Evolutionary conservation across 2,329 filamentous ascomycete genomes (phyloP).

Genomic region (Colletotrichum destructivum): DNA sequence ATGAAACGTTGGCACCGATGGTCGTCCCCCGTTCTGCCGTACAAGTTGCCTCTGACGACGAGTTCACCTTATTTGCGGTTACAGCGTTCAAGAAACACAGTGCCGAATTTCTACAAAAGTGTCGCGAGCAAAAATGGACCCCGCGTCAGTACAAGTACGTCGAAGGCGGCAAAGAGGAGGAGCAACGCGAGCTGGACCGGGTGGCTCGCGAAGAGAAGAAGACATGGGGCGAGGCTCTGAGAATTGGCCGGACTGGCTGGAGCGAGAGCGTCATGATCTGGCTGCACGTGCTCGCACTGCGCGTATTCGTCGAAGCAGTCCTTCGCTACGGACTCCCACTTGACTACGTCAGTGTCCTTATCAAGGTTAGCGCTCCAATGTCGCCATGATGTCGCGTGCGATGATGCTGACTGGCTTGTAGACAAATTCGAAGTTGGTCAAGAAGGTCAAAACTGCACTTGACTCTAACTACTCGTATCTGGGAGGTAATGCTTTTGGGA

Average conservation of each 20-base stretch:
- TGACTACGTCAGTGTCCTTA: conserved; percentile 87
- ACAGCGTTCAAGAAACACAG: conserved; percentile 95
- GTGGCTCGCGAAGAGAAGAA: conserved; percentile 89
- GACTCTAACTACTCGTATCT: conserved; percentile 92
- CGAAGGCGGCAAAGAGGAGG: conserved; percentile 90
- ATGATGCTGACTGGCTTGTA: conserved; percentile 55
- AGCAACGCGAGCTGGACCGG: conserved; percentile 87
- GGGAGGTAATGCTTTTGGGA: conserved; percentile 92
- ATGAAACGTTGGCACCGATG: conserved; percentile 92
- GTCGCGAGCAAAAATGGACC: conserved; percentile 93
- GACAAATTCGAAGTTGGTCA: conserved; percentile 86
- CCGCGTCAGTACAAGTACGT: conserved; percentile 95
- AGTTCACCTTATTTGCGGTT: conserved; percentile 90
- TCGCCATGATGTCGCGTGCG: not conserved
- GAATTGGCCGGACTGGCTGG: conserved; percentile 91
- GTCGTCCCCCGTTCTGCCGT: conserved; percentile 91
- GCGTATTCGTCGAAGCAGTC: conserved; percentile 99
- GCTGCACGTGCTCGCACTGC: conserved; percentile 90
- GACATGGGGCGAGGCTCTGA: conserved; percentile 91
- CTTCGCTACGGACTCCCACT: conserved; percentile 93
- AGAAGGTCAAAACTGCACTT: conserved; percentile 84
- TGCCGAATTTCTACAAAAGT: conserved; percentile 91
- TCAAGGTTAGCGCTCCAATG: conserved; percentile 77
- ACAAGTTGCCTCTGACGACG: conserved; percentile 87
- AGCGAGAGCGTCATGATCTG: conserved; percentile 97